A percentile compares a stretch with the other conserved stretches of the same genome.
These are phyloP conservation scores for Glaciozyma martinii DNA, from an alignment of 768 basidiomycete genomes.

Conservation along the genomic window DNA sequence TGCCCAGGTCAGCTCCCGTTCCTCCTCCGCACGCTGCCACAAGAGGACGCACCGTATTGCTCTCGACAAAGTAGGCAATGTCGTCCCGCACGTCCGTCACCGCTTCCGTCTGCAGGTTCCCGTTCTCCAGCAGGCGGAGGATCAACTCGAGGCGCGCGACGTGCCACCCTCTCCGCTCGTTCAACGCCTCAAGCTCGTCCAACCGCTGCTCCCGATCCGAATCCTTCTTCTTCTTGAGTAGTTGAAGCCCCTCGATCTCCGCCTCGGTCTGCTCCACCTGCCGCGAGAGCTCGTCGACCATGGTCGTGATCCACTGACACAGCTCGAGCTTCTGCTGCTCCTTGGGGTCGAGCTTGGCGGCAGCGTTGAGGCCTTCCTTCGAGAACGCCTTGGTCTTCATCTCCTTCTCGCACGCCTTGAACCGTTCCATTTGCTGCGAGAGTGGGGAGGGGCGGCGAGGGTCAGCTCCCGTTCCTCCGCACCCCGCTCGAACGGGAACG, in stretches of 20 bases:
- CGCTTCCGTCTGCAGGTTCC: conserved; percentile 70
- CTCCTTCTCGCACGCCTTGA: conserved; percentile 99
- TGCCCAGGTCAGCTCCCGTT: neutral
- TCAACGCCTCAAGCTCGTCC: conserved; percentile 75
- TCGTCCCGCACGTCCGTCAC: conserved; percentile 81
- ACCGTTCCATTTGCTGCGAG: conserved; percentile 98
- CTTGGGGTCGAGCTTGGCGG: conserved; percentile 88
- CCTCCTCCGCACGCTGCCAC: conserved; percentile 3
- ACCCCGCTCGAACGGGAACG: conserved; percentile 26
- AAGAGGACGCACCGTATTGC: conserved; percentile 66
- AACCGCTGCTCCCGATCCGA: conserved; percentile 56
- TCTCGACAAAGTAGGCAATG: conserved; percentile 90
- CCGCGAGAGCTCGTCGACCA: conserved; percentile 82
- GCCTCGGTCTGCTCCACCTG: conserved; percentile 93
- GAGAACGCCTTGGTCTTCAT: conserved; percentile 99
- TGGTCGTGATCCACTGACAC: conserved; percentile 67
- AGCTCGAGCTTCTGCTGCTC: conserved; percentile 93
- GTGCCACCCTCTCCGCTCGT: conserved; percentile 94
- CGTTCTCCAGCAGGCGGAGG: conserved; percentile 85
- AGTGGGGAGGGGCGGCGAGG: conserved; percentile 14
- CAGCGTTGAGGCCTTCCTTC: conserved; percentile 92
- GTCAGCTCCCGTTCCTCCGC: conserved; percentile 16
- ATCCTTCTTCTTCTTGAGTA: conserved; percentile 53
- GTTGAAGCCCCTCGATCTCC: conserved; percentile 78
- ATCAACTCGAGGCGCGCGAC: conserved; percentile 85